phyloP scores from a whole-genome alignment of 2,329 filamentous ascomycete species.

The Diaporthe australafricana region DNA sequence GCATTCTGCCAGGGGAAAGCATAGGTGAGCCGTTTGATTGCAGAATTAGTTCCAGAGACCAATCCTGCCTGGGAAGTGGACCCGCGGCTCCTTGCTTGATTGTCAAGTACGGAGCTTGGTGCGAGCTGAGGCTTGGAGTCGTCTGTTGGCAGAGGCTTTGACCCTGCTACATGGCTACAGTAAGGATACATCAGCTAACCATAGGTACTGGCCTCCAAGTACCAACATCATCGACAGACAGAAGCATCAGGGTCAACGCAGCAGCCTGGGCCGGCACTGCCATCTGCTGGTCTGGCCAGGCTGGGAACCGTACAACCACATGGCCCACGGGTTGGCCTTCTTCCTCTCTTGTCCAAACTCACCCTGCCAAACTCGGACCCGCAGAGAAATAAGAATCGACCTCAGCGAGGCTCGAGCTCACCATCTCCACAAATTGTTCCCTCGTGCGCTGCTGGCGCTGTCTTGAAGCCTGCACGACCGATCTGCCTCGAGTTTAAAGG shows the following conservation, averaged over 20 bases:
- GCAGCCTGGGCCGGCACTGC: conserved; percentile 27
- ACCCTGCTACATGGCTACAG: conserved; percentile 25
- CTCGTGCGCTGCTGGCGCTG: conserved; percentile 53
- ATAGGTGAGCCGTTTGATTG: conserved; percentile 24
- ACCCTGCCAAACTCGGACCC: conserved; percentile 35
- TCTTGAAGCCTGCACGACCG: conserved; percentile 58
- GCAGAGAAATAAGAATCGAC: conserved; percentile 40
- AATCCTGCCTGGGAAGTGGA: conserved; percentile 16
- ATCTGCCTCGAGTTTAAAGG: conserved; percentile 43
- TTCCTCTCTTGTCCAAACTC: conserved; percentile 31
- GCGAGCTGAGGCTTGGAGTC: conserved; percentile 23
- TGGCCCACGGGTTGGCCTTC: conserved; percentile 33
- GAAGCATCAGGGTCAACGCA: conserved; percentile 23
- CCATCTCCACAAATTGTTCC: conserved; percentile 47
- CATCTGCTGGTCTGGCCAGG: conserved; percentile 28
- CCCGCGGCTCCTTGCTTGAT: conserved; percentile 37
- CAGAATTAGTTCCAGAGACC: conserved; percentile 13
- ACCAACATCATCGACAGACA: conserved; percentile 25
- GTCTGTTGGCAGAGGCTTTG: conserved; percentile 30
- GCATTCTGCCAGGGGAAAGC: neutral
- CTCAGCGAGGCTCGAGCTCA: conserved; percentile 46
- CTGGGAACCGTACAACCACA: conserved; percentile 35
- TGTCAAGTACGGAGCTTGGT: conserved; percentile 35
- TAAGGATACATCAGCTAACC: conserved; percentile 24
- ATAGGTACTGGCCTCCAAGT: conserved; percentile 34